phyloP scores from a whole-genome alignment of 1,284 basidiomycete genomes.

The Vanrija sp. region DNA sequence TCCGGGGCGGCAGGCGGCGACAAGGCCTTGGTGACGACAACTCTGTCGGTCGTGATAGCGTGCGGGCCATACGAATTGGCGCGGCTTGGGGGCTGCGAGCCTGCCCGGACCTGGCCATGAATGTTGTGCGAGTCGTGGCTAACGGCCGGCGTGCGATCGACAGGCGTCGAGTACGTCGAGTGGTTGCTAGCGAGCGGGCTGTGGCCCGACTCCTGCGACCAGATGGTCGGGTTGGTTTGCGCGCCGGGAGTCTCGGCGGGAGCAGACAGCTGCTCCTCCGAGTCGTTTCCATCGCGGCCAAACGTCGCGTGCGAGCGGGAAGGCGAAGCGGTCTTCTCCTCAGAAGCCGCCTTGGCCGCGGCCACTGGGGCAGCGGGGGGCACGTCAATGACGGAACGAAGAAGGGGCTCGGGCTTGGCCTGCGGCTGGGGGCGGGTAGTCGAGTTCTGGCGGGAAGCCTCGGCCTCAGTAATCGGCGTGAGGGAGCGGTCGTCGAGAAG shows the following conservation, averaged over 20 bases:
- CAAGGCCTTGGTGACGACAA: too few relatives aligned
- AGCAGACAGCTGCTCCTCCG: too few relatives aligned
- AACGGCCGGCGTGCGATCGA: neutral
- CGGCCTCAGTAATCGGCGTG: slow-evolving; percentile 55
- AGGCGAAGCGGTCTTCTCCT: too few relatives aligned
- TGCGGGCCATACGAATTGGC: neutral
- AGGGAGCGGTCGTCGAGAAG: slow-evolving; percentile 32
- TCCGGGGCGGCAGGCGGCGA: too few relatives aligned
- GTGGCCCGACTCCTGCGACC: neutral
- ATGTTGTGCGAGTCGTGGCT: too few relatives aligned
- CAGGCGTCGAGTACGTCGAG: neutral
- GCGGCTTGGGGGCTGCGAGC: neutral
- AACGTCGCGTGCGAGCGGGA: too few relatives aligned
- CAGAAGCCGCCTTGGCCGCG: too few relatives aligned
- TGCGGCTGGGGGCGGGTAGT: slow-evolving; percentile 7
- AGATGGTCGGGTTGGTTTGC: neutral
- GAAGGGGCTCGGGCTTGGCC: neutral
- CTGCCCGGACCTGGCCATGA: too few relatives aligned
- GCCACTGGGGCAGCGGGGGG: too few relatives aligned
- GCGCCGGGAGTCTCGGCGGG: neutral
- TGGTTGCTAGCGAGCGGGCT: neutral
- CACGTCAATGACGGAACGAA: too few relatives aligned
- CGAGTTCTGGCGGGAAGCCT: slow-evolving; percentile 34
- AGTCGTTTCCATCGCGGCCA: too few relatives aligned
- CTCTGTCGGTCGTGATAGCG: too few relatives aligned